Base-by-base conservation (phyloP, 1,284 basidiomycete species). In the Trametes sp. region DNA sequence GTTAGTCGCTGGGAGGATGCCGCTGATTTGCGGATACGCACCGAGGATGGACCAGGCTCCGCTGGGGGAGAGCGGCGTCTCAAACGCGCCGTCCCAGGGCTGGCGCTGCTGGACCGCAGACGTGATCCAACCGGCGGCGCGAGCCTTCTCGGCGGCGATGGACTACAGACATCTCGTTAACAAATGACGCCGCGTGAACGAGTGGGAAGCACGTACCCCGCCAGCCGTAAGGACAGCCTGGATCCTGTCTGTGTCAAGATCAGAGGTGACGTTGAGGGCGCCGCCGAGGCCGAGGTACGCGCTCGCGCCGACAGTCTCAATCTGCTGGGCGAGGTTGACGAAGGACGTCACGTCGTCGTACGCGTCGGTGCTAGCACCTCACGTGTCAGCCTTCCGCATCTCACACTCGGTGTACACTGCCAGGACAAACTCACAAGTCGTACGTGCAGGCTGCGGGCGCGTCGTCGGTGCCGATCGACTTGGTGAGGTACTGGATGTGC, bases 71-170 rank as follows among this genome's bases (percentile, higher is more conserved):
- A 88, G 76, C 2, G 86, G 83, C 0, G 77, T 80, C 77, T 83
- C 82, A 68, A 86, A 85, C 10, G 86, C 76, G 2, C 81, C 81
- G 52, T 81, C 83, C 87, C 87, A 89, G 0, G 84, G 80, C 35
- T 81, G 76, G 26, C 74, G 71, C 50, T 81, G 73, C 46, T 73
- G 70, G 26, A 83, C 79, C 14, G 83, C 78, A 0, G 81, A 80
- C 49, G 77, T 75, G 38, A 88, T 72, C 84, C 84, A 88, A 1
- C 80, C 73, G 2, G 82, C 75, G 31, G 85, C 84, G 24, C 82
- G 81, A 8, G 79, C 77, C 62, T 85, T 80, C 26, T 77, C 77
- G 14, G 80, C 75, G 24, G 83, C 72, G 42, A 85, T 81, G 3
- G 80, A 62, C 51, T 81, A 50, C 29, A 26, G 21, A 45, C 28